Evolutionary conservation across 108 stramenopile species (phyloP).

Genomic region (Conticribra guillardii): DNA sequence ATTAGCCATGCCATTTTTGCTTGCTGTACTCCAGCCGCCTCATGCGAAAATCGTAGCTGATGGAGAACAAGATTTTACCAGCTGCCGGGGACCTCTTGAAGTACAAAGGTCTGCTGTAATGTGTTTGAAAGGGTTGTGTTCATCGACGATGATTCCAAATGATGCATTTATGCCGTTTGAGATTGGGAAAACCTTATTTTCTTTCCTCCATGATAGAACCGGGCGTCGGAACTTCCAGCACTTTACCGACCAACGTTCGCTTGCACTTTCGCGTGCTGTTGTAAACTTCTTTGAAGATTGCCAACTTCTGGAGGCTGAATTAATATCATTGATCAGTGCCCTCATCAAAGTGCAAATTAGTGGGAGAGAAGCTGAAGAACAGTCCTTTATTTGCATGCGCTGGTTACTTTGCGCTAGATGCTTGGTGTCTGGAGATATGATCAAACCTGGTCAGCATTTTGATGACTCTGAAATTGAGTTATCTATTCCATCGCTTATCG

Average conservation of each 20-base stretch:
- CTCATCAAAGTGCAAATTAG: conserved; percentile 25
- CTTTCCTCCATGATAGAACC: conserved; percentile 38
- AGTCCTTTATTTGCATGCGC: conserved; percentile 42
- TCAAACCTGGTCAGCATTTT: neutral
- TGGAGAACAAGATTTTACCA: conserved; percentile 33
- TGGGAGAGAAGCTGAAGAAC: conserved; percentile 41
- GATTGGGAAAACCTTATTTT: conserved; percentile 14
- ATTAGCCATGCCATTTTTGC: conserved; percentile 62
- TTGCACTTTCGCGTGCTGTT: conserved; percentile 36
- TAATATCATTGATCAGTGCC: conserved; percentile 20
- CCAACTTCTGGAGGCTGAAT: conserved; percentile 34
- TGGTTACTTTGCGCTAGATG: conserved; percentile 63
- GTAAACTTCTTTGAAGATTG: conserved; percentile 33
- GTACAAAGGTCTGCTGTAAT: conserved; percentile 38
- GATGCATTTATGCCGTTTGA: conserved; percentile 29
- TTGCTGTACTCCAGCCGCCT: conserved; percentile 23
- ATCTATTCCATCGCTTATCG: conserved; percentile 42
- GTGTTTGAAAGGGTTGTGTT: conserved; percentile 28
- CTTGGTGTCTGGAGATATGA: conserved; percentile 46
- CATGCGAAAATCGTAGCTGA: conserved; percentile 27
- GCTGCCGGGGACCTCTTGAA: conserved; percentile 16
- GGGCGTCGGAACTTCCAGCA: conserved; percentile 36
- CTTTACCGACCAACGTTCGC: conserved; percentile 44
- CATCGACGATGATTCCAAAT: conserved; percentile 1
- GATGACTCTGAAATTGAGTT: conserved; percentile 14